phyloP scores from a whole-genome alignment of 2,329 filamentous ascomycete species.

The Hypoxylon sp. region DNA sequence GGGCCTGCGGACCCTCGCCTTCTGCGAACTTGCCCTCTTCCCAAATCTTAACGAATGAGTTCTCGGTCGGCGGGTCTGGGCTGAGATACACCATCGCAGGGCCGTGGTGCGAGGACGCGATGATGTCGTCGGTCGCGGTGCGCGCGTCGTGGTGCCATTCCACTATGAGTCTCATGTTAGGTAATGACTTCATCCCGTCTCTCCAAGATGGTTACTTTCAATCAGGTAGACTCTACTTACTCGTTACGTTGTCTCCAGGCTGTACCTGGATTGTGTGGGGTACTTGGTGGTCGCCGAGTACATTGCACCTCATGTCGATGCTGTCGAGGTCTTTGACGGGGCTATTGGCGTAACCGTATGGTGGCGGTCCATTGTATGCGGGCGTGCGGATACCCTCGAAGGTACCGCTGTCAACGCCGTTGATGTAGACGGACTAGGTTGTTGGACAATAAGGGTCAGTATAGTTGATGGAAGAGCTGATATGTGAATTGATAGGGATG shows the following conservation, averaged over 20 bases:
- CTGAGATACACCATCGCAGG: conserved; percentile 35
- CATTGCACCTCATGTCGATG: conserved; percentile 36
- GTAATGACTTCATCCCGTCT: no score
- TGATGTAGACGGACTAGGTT: conserved; percentile 31
- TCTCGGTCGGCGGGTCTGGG: conserved; percentile 29
- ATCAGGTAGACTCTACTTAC: conserved; percentile 1
- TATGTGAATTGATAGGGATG: not conserved
- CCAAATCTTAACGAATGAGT: conserved; percentile 39
- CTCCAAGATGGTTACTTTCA: no score
- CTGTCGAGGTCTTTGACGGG: conserved; percentile 36
- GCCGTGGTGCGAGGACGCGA: conserved; percentile 32
- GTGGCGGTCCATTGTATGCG: conserved; percentile 31
- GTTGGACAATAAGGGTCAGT: not conserved
- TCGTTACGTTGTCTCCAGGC: conserved; percentile 35
- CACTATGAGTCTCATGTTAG: conserved; percentile 12
- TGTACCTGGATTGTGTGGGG: conserved; percentile 30
- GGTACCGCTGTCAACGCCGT: conserved; percentile 33
- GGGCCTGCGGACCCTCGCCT: conserved; percentile 17
- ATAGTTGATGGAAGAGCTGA: not conserved
- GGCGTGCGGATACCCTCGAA: conserved; percentile 32
- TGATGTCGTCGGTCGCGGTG: conserved; percentile 29
- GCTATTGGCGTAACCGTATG: conserved; percentile 29
- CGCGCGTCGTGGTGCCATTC: conserved; percentile 35
- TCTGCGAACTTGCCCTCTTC: conserved; percentile 33
- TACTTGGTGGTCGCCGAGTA: conserved; percentile 33